Percentiles rank a stretch among this genome's conserved stretches.
These are phyloP conservation scores for Kluyveromyces aestuarii DNA, from an alignment of 805 yeast species.

Conservation along the genomic window DNA sequence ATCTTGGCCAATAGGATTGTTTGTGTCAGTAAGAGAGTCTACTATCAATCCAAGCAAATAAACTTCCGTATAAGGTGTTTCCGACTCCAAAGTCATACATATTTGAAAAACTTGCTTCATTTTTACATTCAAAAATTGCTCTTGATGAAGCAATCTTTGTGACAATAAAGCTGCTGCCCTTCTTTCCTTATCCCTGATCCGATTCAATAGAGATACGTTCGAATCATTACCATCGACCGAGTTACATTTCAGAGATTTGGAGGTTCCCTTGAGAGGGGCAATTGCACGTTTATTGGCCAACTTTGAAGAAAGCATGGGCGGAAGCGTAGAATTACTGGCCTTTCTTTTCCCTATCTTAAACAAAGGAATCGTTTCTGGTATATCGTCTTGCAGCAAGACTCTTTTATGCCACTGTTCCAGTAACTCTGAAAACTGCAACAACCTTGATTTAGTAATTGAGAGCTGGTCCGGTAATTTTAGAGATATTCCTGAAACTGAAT, in stretches of 20 bases:
- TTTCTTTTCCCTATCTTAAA: conserved; percentile 18
- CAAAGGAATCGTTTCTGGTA: conserved; percentile 18
- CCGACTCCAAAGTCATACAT: conserved; percentile 14
- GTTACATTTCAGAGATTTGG: neutral
- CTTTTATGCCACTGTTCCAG: conserved; percentile 17
- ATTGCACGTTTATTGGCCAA: neutral
- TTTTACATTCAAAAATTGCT: conserved; percentile 21
- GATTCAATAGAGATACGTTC: conserved; percentile 18
- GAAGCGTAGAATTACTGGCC: conserved; percentile 7
- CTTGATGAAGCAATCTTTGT: conserved; percentile 19
- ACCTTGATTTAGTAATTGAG: conserved; percentile 19
- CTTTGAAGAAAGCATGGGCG: neutral
- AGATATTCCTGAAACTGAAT: conserved; percentile 16
- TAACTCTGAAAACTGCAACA: conserved; percentile 15
- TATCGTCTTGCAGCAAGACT: neutral
- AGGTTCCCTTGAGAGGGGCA: conserved; percentile 1
- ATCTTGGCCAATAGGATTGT: conserved; percentile 23
- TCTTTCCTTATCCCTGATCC: conserved; percentile 22
- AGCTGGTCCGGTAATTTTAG: conserved; percentile 14
- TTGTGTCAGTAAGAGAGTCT: conserved; percentile 25
- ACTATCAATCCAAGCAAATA: conserved; percentile 19
- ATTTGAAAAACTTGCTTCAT: conserved; percentile 24
- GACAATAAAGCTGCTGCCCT: conserved; percentile 18
- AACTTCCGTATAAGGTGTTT: conserved; percentile 23
- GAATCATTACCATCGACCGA: conserved; percentile 13